These are phyloP conservation scores for Candida golubevii DNA, from an alignment of 805 yeast genomes.

Conservation along the genomic window DNA sequence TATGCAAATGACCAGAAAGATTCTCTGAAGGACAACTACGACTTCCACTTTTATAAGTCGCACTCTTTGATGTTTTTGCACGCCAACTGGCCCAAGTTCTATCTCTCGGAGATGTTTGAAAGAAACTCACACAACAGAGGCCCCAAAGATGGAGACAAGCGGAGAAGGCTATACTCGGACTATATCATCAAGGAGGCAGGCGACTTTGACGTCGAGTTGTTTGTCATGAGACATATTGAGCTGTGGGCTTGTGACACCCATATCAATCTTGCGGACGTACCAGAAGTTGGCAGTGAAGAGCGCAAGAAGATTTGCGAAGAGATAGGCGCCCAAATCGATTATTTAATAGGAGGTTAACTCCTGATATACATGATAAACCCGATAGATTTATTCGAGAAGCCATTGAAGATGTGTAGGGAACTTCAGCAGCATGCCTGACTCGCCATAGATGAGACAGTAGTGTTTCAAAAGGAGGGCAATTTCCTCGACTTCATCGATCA, in stretches of 20 bases:
- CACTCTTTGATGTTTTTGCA: slow-evolving; percentile 30
- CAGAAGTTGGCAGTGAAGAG: slow-evolving; percentile 18
- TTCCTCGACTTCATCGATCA: slow-evolving; percentile 75
- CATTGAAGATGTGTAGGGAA: slow-evolving; percentile 1
- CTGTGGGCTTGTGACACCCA: slow-evolving; percentile 28
- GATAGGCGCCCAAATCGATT: slow-evolving; percentile 22
- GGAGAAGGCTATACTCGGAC: slow-evolving; percentile 27
- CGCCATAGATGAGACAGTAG: slow-evolving; percentile 42
- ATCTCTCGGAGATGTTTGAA: slow-evolving; percentile 24
- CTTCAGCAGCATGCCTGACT: slow-evolving; percentile 6
- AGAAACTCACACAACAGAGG: slow-evolving; percentile 26
- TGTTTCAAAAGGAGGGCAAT: slow-evolving; percentile 57
- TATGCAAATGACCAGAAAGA: slow-evolving; percentile 23
- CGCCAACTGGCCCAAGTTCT: slow-evolving; percentile 37
- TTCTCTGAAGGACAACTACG: slow-evolving; percentile 21
- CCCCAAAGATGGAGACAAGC: slow-evolving; percentile 18
- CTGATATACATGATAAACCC: too few species aligned
- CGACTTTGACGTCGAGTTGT: slow-evolving; percentile 28
- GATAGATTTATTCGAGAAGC: background rate
- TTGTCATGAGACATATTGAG: slow-evolving; percentile 23
- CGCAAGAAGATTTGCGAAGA: slow-evolving; percentile 23
- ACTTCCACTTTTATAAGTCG: slow-evolving; percentile 26
- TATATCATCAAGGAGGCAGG: slow-evolving; percentile 23
- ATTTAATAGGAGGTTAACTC: slow-evolving; percentile 14
- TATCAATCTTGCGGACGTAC: slow-evolving; percentile 20